A percentile compares a stretch with the other conserved stretches of the same genome.
Evolutionary conservation across 2,329 filamentous ascomycete genomes (phyloP).

Genomic region (Claviceps pazoutovae): DNA sequence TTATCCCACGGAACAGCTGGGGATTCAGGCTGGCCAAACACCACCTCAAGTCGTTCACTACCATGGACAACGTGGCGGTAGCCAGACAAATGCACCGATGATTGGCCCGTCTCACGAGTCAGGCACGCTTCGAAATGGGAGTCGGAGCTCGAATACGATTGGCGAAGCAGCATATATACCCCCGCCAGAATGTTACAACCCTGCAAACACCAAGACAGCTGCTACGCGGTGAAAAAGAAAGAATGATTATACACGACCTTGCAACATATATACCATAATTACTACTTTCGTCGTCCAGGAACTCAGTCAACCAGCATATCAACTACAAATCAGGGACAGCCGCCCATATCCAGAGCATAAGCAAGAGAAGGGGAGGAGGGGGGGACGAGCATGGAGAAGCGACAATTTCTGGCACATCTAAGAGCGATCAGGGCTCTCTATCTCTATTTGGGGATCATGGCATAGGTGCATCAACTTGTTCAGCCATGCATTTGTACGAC

Average conservation of each 20-base stretch:
- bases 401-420: not conserved
- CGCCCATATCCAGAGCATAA: not conserved
- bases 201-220: conserved; percentile 9
- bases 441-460: not conserved
- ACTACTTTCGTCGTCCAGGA: not conserved
- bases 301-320: not conserved
- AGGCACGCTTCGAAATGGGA: conserved; percentile 31
- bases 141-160: conserved; percentile 30
- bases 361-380: not conserved
- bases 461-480: not conserved
- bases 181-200: conserved; percentile 19
- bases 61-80: conserved; percentile 52
- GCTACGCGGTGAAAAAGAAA: not conserved
- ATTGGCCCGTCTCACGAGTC: conserved; percentile 36
- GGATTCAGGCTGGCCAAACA: conserved; percentile 46
- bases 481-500: not conserved
- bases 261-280: not conserved
- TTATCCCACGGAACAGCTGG: conserved; percentile 51
- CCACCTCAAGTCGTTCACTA: conserved; percentile 55
- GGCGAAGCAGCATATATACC: conserved; percentile 23
- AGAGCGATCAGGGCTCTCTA: not conserved
- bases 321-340: not conserved
- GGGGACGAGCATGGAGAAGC: not conserved
- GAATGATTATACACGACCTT: not conserved
- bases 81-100: conserved; percentile 51